Evolutionary conservation across 1,284 basidiomycete genomes (phyloP).

Genomic region (Apiotrichum mycotoxinovorans): DNA sequence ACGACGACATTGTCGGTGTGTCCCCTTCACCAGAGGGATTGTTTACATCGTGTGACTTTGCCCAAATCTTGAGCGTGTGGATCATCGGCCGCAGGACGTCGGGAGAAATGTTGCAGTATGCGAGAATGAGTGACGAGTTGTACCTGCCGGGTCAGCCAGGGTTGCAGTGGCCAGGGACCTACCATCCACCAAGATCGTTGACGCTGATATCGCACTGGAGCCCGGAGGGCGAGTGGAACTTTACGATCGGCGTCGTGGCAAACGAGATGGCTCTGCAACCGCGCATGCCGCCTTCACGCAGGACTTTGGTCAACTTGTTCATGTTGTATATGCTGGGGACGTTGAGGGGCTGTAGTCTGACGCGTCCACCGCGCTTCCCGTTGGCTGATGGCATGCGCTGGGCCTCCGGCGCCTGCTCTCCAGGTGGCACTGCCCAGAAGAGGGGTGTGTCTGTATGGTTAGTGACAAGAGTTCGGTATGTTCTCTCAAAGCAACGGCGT

Average conservation of each 20-base stretch:
- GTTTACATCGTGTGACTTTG: constrained; percentile 40
- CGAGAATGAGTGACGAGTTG: constrained; percentile 48
- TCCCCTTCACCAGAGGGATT: constrained; percentile 40
- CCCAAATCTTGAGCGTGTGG: constrained; percentile 48
- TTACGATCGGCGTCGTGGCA: constrained; percentile 48
- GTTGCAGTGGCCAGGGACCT: constrained; percentile 6
- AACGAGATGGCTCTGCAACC: constrained; percentile 24
- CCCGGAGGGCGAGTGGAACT: constrained; percentile 33
- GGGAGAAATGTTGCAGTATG: constrained; percentile 46
- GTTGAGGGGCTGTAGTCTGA: not conserved
- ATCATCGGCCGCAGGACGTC: constrained; percentile 47
- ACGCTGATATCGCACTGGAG: constrained; percentile 45
- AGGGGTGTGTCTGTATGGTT: constrained; percentile 8
- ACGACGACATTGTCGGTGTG: constrained; percentile 44
- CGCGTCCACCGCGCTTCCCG: not conserved
- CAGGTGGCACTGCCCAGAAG: constrained; percentile 20
- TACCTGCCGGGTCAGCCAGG: constrained; percentile 32
- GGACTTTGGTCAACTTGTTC: constrained; percentile 20
- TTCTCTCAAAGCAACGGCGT: too few relatives aligned
- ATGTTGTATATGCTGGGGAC: constrained; percentile 40
- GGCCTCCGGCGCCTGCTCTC: not conserved
- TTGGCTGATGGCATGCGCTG: too few relatives aligned
- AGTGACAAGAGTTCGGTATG: not conserved
- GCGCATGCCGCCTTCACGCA: constrained; percentile 21
- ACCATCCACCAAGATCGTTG: constrained; percentile 49